Evolutionary conservation across 2,329 filamentous ascomycete species (phyloP).

Genomic region (Sporothrix dimorphospora): DNA sequence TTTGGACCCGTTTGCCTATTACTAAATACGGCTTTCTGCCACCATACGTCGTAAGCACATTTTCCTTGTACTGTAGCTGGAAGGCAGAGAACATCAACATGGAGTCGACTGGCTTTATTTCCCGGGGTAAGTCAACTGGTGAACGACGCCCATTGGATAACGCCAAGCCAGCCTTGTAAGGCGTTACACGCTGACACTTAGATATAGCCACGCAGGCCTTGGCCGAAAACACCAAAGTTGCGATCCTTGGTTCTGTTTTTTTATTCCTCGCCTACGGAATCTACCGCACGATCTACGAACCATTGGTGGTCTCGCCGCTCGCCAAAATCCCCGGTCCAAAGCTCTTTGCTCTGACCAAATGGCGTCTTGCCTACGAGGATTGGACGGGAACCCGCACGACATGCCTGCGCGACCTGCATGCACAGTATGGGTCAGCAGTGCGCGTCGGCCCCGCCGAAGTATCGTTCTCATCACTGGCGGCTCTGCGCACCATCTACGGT

Average conservation of each 20-base stretch:
- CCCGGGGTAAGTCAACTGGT: not conserved
- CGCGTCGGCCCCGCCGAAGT: constrained; percentile 53
- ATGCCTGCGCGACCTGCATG: constrained; percentile 48
- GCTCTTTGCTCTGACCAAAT: constrained; percentile 47
- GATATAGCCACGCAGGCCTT: not conserved
- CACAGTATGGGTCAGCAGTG: constrained; percentile 50
- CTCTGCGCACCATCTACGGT: constrained; percentile 57
- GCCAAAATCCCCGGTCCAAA: constrained; percentile 44
- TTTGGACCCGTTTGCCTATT: not conserved
- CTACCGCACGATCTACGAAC: constrained; percentile 12
- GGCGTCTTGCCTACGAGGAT: constrained; percentile 51
- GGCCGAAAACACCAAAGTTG: not conserved
- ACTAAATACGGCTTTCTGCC: constrained; percentile 7
- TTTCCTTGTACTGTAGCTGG: not conserved
- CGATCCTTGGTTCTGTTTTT: not conserved
- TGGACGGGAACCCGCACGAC: constrained; percentile 48
- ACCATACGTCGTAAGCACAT: not conserved
- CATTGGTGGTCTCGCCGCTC: constrained; percentile 26
- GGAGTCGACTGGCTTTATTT: constrained; percentile 15
- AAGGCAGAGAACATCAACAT: not conserved
- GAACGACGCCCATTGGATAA: not conserved
- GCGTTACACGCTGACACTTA: not conserved
- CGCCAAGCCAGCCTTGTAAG: not conserved
- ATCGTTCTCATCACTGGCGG: constrained; percentile 47
- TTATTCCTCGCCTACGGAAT: not conserved